Conservation (phyloP, 2,329 filamentous ascomycete species). For the Exophiala bonariae region DNA sequence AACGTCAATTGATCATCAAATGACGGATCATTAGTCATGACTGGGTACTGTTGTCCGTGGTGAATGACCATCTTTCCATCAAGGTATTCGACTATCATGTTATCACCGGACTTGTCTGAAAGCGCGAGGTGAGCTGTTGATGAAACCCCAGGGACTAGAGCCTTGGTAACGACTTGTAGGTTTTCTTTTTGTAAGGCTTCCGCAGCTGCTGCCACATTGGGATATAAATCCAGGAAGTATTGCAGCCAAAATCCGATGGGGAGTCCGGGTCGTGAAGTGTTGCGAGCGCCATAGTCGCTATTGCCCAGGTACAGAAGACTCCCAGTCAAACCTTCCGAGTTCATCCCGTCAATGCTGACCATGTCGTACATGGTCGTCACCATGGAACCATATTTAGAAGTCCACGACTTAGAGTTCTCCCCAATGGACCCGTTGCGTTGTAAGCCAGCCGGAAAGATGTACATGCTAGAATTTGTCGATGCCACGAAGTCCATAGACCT, state of each 20-base stretch:
- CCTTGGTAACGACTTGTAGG: conserved; percentile 1
- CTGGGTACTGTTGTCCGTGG: conserved; percentile 8
- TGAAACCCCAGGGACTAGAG: conserved; percentile 6
- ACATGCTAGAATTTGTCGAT: conserved; percentile 8
- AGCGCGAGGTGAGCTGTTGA: conserved; percentile 3
- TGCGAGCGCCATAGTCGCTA: conserved; percentile 7
- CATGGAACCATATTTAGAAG: conserved; percentile 7
- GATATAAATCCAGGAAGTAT: conserved; percentile 5
- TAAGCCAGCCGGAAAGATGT: conserved; percentile 5
- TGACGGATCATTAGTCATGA: conserved; percentile 11
- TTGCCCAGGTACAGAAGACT: conserved; percentile 6
- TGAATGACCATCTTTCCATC: conserved; percentile 5
- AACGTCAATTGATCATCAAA: conserved; percentile 9
- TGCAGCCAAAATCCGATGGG: conserved; percentile 4
- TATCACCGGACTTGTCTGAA: conserved; percentile 6
- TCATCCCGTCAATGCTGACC: conserved; percentile 8
- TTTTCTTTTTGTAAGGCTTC: not conserved
- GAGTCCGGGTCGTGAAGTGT: conserved; percentile 1
- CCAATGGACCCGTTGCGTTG: conserved; percentile 2
- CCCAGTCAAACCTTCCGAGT: conserved; percentile 4
- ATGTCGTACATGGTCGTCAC: conserved; percentile 5
- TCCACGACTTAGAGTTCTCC: conserved; percentile 4
- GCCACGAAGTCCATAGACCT: conserved; percentile 9
- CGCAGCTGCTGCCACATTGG: not conserved
- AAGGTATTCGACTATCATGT: conserved; percentile 9